Conservation (phyloP, 768 basidiomycete genomes). For the Auricularia sp. region DNA sequence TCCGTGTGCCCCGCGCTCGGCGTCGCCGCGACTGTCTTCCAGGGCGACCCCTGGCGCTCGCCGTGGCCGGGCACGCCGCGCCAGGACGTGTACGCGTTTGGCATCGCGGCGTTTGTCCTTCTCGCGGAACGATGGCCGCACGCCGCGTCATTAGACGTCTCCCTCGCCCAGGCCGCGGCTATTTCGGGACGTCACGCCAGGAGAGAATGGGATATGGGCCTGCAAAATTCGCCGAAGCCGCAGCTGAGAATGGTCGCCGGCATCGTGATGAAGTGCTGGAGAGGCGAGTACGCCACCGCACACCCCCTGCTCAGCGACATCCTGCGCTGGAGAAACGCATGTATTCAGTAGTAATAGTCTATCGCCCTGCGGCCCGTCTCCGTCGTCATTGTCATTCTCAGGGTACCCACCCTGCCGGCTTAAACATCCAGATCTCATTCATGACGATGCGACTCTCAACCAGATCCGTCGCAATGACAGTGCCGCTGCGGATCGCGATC, state of each 20-base stretch:
- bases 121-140: background rate
- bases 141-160: background rate
- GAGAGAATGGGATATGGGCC: background rate
- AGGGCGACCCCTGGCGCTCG: background rate
- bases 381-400: too few relatives aligned
- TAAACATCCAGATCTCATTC: too few relatives aligned
- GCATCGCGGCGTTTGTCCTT: background rate
- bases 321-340: background rate
- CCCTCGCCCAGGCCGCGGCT: background rate
- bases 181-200: background rate
- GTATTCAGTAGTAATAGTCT: too few relatives aligned
- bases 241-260: background rate
- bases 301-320: background rate
- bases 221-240: background rate
- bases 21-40: background rate
- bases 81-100: background rate
- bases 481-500: too few relatives aligned
- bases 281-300: background rate
- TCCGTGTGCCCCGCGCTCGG: background rate
- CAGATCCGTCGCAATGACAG: too few relatives aligned
- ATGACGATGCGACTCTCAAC: too few relatives aligned
- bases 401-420: too few relatives aligned
- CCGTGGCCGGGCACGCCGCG: background rate
- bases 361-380: too few relatives aligned
- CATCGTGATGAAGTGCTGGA: background rate